Percentiles rank a stretch among this genome's conserved stretches.
Conservation (phyloP, 1,284 basidiomycete genomes). For the Trichosporon coremiiforme region DNA sequence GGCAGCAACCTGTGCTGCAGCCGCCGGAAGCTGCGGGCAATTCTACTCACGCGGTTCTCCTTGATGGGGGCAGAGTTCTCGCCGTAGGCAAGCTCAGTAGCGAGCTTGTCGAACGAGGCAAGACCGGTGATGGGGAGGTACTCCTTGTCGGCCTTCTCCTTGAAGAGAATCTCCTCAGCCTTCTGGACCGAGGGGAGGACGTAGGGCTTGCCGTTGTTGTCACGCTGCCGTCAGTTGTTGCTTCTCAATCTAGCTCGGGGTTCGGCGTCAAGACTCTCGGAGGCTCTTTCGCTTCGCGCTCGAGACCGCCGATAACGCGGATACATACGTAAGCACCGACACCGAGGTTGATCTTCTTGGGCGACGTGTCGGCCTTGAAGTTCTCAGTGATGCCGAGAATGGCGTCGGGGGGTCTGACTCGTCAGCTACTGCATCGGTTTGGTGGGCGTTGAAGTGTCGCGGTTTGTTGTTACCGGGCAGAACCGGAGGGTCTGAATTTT, state of each 20-base stretch:
- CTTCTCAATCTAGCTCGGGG: neutral
- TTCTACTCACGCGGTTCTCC: conserved; percentile 68
- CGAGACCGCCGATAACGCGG: neutral
- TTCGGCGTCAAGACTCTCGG: neutral
- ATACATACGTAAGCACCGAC: conserved; percentile 63
- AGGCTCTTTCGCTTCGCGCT: neutral
- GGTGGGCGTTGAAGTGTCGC: neutral
- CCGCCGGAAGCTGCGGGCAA: neutral
- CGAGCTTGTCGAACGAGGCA: conserved; percentile 80
- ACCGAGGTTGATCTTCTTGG: conserved; percentile 95
- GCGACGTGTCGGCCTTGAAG: conserved; percentile 80
- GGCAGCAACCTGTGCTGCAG: neutral
- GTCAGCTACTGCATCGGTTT: neutral
- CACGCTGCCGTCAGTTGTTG: conserved; percentile 68
- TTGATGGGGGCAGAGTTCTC: conserved; percentile 74
- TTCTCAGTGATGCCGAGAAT: conserved; percentile 50
- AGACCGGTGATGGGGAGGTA: conserved; percentile 93
- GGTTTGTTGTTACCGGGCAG: conserved; percentile 2
- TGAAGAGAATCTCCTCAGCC: conserved; percentile 64
- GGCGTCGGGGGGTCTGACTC: conserved; percentile 33
- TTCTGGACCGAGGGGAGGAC: conserved; percentile 87
- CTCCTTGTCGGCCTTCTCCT: conserved; percentile 84
- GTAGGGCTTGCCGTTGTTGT: conserved; percentile 93
- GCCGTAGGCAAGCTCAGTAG: conserved; percentile 89
- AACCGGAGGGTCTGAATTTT: conserved; percentile 3